Conservation (phyloP, 306 rosid genomes). For the Trichosanthes cucumerina region DNA sequence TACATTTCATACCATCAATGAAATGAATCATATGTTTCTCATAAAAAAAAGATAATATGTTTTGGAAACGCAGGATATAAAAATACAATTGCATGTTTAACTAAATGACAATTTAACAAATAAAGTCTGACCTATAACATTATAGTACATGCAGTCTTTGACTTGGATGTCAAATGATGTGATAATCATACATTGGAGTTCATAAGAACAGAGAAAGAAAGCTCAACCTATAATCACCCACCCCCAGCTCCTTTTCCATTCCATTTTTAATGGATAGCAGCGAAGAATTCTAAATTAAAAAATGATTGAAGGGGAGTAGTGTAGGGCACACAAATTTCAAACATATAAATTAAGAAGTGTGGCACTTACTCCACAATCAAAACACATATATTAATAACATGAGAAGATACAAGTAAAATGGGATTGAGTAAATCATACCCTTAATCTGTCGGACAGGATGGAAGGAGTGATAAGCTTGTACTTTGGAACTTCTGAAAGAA, state of each 20-base stretch:
- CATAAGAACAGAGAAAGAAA: not conserved
- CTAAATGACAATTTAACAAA: not conserved
- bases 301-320: not conserved
- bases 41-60: no score
- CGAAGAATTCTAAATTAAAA: not conserved
- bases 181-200: not conserved
- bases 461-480: conserved; percentile 19
- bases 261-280: not conserved
- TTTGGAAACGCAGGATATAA: not conserved
- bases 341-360: not conserved
- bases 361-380: not conserved
- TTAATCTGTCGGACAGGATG: conserved; percentile 11
- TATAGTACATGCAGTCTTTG: not conserved
- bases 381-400: not conserved
- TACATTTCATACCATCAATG: no score
- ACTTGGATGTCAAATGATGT: not conserved
- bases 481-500: conserved; percentile 31
- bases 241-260: not conserved
- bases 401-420: not conserved
- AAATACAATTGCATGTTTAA: not conserved
- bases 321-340: not conserved
- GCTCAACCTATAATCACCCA: not conserved
- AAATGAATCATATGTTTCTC: no score
- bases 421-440: conserved; percentile 19
- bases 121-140: not conserved